These are phyloP conservation scores for Protea cynaroides DNA, from an alignment of 164 flowering plant species.

Conservation along the genomic window DNA sequence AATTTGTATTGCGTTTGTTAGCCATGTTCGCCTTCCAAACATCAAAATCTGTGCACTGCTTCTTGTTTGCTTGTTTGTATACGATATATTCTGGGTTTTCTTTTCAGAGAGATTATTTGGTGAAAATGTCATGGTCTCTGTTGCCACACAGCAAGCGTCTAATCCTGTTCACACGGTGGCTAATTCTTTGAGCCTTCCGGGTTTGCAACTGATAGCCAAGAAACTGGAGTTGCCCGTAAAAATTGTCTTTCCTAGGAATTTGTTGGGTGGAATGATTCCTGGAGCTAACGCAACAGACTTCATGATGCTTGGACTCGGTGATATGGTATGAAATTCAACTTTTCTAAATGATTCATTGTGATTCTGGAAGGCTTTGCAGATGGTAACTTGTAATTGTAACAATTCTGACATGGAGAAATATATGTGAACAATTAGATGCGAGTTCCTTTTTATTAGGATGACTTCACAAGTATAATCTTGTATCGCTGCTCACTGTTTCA, in stretches of 20 bases:
- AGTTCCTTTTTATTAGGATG: no score
- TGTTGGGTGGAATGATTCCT: constrained; percentile 58
- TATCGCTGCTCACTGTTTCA: no score
- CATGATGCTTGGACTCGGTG: constrained; percentile 99
- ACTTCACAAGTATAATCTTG: no score
- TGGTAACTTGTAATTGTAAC: background rate
- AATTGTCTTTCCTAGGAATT: constrained; percentile 82
- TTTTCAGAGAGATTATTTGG: constrained; percentile 95
- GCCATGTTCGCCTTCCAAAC: constrained; percentile 95
- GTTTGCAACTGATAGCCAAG: constrained; percentile 77
- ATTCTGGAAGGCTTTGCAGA: constrained; percentile 2
- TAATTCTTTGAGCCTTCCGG: constrained; percentile 85
- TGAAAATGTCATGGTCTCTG: constrained; percentile 95
- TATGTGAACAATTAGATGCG: no score
- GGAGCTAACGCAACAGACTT: constrained; percentile 57
- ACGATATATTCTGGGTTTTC: constrained; percentile 98
- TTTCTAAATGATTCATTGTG: constrained; percentile 1
- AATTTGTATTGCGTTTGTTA: constrained; percentile 87
- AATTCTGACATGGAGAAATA: background rate
- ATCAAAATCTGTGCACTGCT: constrained; percentile 92
- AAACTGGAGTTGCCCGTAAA: constrained; percentile 90
- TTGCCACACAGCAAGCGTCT: constrained; percentile 91
- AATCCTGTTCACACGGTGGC: constrained; percentile 96
- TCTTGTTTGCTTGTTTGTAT: constrained; percentile 75
- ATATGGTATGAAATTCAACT: constrained; percentile 62